phyloP scores from a whole-genome alignment of 495 filamentous ascomycete species.

The Podospora australis region DNA sequence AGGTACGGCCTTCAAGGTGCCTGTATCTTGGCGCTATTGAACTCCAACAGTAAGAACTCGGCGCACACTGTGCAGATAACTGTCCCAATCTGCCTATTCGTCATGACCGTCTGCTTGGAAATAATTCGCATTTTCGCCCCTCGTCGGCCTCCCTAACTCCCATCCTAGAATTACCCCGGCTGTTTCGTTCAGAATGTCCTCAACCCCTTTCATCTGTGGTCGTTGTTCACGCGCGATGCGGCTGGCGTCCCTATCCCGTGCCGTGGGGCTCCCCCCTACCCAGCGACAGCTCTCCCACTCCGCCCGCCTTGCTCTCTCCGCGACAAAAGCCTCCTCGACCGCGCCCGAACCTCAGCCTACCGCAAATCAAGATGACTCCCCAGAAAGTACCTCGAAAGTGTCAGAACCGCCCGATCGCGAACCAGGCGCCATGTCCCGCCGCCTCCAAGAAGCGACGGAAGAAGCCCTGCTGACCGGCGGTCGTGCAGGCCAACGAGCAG shows the following conservation, averaged over 20 bases:
- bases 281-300: conserved; percentile 1
- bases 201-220: conserved; percentile 10
- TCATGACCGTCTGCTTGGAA: neutral
- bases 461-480: conserved; percentile 67
- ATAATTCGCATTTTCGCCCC: neutral
- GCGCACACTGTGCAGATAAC: conserved; percentile 5
- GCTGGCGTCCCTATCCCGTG: neutral
- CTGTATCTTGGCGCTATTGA: too few species aligned
- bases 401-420: conserved; percentile 9
- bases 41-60: too few species aligned
- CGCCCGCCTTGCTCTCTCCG: neutral
- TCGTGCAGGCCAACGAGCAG: conserved; percentile 61
- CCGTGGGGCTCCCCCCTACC: neutral
- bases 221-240: conserved; percentile 12
- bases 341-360: neutral
- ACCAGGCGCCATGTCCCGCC: conserved; percentile 62
- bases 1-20: too few species aligned
- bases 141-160: too few species aligned
- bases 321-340: neutral
- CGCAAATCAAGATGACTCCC: neutral
- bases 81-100: conserved; percentile 2
- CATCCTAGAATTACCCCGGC: too few species aligned
- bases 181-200: conserved; percentile 6
- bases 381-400: neutral
- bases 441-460: conserved; percentile 74